Conservation (phyloP, 371 early-diverging fungal species). For the Apophysomyces elegans region DNA sequence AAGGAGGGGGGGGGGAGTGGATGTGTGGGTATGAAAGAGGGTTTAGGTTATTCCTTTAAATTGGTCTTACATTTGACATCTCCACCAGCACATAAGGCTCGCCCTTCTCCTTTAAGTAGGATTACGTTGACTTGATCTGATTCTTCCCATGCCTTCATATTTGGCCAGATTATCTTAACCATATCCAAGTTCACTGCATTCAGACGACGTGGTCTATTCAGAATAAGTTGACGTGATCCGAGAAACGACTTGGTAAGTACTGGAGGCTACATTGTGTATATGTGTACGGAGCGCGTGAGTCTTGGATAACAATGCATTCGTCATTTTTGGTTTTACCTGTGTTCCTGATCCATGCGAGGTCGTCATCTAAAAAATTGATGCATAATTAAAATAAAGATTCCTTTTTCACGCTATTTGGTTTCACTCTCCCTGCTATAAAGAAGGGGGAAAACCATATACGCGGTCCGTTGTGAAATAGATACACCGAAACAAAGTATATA, state of each 20-base stretch:
- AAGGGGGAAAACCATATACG: not conserved
- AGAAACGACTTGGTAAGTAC: conserved; percentile 43
- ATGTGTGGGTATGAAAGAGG: no score
- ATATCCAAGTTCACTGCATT: conserved; percentile 88
- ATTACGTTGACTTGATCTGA: conserved; percentile 78
- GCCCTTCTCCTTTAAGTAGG: conserved; percentile 72
- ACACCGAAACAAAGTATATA: no score
- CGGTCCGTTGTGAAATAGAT: conserved; percentile 1
- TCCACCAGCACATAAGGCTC: conserved; percentile 96
- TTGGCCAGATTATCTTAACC: conserved; percentile 78
- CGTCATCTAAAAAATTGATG: conserved; percentile 10
- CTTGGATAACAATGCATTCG: not conserved
- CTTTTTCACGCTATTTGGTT: not conserved
- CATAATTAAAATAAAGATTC: not conserved
- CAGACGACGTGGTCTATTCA: conserved; percentile 83
- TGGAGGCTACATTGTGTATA: conserved; percentile 29
- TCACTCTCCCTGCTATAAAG: not conserved
- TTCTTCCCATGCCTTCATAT: conserved; percentile 80
- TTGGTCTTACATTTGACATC: conserved; percentile 79
- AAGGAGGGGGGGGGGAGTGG: no score
- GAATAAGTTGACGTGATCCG: conserved; percentile 59
- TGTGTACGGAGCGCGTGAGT: not conserved
- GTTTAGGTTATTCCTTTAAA: not conserved
- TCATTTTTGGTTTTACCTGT: conserved; percentile 2
- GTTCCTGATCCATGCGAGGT: conserved; percentile 19